Base-by-base conservation (phyloP, 768 basidiomycete species). In the Leucocoprinus leucothites region DNA sequence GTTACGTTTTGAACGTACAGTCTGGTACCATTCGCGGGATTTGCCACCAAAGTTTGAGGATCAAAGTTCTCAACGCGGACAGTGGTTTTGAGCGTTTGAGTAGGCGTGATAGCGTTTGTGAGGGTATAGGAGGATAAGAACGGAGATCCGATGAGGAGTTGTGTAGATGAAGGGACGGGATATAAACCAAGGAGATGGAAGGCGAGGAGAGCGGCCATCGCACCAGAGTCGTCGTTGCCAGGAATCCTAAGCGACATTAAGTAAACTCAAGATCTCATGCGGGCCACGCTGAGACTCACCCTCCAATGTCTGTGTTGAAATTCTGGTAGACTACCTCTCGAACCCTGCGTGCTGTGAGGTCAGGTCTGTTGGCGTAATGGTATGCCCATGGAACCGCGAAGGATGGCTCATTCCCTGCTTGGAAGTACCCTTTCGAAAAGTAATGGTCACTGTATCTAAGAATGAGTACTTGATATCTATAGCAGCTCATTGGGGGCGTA, bases 141-240 rank as follows among this genome's bases (percentile, higher is more conserved):
- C 11, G 80, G 79, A 3, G 76, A 73, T 7, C 75, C 74, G 52
- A 81, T 69, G 45, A 81, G 72, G 11, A 81, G 67, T 62, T 81
- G 79, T 3, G 64, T 71, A 1, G 78, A 74, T 1, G 76, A 60
- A 2, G 73, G 69, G 25, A 80, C 77, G 13, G 80, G 80, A 59
- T 80, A 81, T 31, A 81, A 64, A 0, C 80, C 80, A 14, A 80
- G 65, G 43, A 80, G 64, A 60, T 80, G 78, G 71, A 80, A 81
- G 6, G 69, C 67, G 11, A 80, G 72, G 18, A 80, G 70, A 6
- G 76, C 64, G 0, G 78, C 79, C 80, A 81, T 81, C 8, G 80
- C 80, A 21, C 75, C 80, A 3, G 75, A 76, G 60, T 81, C 78
- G 57, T 81, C 79, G 57, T 81, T 81, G 2, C 78, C 78, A 2